phyloP scores from a whole-genome alignment of 2,329 filamentous ascomycete species.

The Xylariaceae sp. region DNA sequence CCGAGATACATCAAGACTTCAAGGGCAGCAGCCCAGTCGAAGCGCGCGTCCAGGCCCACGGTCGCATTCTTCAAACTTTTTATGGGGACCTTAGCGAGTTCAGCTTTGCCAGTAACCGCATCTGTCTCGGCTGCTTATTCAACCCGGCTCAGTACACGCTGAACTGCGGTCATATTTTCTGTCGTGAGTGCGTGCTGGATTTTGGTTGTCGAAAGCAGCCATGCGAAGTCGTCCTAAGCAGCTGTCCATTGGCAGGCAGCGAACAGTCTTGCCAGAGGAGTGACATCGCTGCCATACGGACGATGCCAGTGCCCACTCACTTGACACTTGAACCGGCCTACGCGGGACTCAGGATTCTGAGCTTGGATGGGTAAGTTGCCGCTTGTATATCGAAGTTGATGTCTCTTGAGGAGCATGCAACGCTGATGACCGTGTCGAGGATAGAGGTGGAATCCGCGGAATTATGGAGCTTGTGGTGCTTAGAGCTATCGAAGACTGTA shows the following conservation, averaged over 20 bases:
- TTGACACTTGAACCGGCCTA: background rate
- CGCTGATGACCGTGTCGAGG: background rate
- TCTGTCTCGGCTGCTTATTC: background rate
- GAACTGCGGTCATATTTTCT: background rate
- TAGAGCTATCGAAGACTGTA: background rate
- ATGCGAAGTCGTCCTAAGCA: background rate
- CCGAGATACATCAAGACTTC: background rate
- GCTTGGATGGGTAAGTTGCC: background rate
- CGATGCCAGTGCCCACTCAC: background rate
- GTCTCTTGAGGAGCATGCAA: background rate
- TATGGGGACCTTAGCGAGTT: background rate
- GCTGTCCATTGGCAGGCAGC: background rate
- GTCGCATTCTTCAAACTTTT: background rate
- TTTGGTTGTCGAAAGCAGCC: background rate
- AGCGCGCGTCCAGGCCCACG: background rate
- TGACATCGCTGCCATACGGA: background rate
- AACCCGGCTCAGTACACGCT: slow-evolving; percentile 1
- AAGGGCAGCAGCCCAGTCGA: background rate
- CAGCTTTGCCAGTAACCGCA: background rate
- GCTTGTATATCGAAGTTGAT: too few relatives aligned
- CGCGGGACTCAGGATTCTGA: background rate
- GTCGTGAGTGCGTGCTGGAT: background rate
- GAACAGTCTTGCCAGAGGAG: background rate
- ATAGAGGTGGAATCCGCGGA: background rate
- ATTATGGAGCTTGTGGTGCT: background rate